These are phyloP conservation scores for Mycena sp. DNA, from an alignment of 1,284 basidiomycete genomes.

Conservation along the genomic window DNA sequence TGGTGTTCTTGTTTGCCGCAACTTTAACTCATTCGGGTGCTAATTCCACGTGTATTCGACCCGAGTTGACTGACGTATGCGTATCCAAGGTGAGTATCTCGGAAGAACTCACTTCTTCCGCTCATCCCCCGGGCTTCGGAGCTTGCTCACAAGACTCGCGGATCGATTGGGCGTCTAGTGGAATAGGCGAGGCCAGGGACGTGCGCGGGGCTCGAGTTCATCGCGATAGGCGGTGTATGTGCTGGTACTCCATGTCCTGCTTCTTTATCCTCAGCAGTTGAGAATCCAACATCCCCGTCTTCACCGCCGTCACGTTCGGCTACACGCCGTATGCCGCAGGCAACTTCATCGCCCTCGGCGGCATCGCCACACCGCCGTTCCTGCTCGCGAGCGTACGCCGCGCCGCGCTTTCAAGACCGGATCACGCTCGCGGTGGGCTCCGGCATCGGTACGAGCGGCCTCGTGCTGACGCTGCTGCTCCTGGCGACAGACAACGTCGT, in stretches of 20 bases:
- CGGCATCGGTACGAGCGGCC: slow-evolving; percentile 58
- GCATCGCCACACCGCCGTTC: slow-evolving; percentile 70
- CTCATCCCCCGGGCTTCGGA: too few relatives aligned
- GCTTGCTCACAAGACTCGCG: too few relatives aligned
- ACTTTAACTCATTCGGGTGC: too few relatives aligned
- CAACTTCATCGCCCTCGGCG: slow-evolving; percentile 77
- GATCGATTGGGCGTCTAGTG: too few relatives aligned
- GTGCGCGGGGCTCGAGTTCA: too few relatives aligned
- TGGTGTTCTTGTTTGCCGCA: too few relatives aligned
- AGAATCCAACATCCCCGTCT: slow-evolving; percentile 79
- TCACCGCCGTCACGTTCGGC: slow-evolving; percentile 58
- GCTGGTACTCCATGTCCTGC: slow-evolving; percentile 77
- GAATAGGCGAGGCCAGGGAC: too few relatives aligned
- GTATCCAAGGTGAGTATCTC: too few relatives aligned
- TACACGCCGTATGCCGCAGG: slow-evolving; percentile 73
- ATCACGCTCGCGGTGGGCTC: slow-evolving; percentile 64
- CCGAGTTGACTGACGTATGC: too few relatives aligned
- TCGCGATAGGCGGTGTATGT: too few relatives aligned
- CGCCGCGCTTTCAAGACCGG: slow-evolving; percentile 68
- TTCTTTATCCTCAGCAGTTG: slow-evolving; percentile 81
- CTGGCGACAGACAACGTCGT: slow-evolving; percentile 51
- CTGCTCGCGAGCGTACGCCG: slow-evolving; percentile 68
- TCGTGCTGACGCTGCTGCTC: slow-evolving; percentile 61
- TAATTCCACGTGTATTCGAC: too few relatives aligned
- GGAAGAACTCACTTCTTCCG: too few relatives aligned